Conservation (phyloP, 352 stramenopile genomes). For the Globisporangium takayamanum region DNA sequence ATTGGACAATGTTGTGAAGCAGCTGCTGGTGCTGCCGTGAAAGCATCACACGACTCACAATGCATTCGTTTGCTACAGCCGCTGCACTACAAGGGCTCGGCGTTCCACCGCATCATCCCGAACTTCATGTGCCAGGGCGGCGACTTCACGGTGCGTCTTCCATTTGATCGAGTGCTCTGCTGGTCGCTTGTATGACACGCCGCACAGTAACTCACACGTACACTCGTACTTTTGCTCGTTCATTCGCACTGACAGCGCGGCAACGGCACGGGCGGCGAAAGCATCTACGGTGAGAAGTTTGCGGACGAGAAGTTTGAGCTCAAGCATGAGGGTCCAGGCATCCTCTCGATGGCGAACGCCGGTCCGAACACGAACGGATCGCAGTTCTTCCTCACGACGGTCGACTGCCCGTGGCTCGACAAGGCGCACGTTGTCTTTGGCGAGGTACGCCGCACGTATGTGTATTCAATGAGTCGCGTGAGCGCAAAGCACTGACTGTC, state of each 20-base stretch:
- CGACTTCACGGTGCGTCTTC: slow-evolving; percentile 91
- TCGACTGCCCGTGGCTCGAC: slow-evolving; percentile 89
- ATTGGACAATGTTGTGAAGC: too few species aligned
- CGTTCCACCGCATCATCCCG: slow-evolving; percentile 92
- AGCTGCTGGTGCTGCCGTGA: too few species aligned
- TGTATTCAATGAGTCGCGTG: too few species aligned
- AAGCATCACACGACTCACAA: not conserved
- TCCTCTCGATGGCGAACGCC: slow-evolving; percentile 96
- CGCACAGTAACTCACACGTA: too few species aligned
- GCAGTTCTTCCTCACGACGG: slow-evolving; percentile 97
- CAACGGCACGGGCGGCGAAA: slow-evolving; percentile 86
- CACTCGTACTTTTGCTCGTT: slow-evolving; percentile 12
- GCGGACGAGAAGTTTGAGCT: slow-evolving; percentile 95
- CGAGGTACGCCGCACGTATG: slow-evolving; percentile 38
- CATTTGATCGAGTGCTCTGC: not conserved
- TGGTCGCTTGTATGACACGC: not conserved
- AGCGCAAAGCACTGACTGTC: not conserved
- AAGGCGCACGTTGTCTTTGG: slow-evolving; percentile 92
- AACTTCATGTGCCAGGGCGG: slow-evolving; percentile 96
- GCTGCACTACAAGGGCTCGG: slow-evolving; percentile 84
- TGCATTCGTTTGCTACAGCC: slow-evolving; percentile 13
- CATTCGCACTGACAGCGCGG: slow-evolving; percentile 35
- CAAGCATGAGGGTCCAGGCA: slow-evolving; percentile 84
- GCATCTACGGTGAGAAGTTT: slow-evolving; percentile 95
- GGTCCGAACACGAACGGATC: slow-evolving; percentile 96